Evolutionary conservation across 176 grass and related monocot species (phyloP).

Genomic region (Metroxylon sagu): DNA sequence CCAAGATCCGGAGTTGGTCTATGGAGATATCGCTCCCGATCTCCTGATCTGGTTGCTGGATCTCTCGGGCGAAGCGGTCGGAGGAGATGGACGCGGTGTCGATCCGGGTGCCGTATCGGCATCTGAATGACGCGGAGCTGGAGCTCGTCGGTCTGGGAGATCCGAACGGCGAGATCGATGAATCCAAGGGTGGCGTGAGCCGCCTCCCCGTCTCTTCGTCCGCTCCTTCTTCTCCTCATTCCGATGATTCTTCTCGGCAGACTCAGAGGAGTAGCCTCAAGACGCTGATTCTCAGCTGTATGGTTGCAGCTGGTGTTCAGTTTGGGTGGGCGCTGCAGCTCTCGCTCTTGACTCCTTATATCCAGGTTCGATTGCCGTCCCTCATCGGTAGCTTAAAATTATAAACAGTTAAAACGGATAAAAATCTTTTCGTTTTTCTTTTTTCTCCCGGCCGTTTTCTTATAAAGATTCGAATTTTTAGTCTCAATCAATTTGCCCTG

Average conservation of each 20-base stretch:
- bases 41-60: constrained; percentile 7
- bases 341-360: constrained; percentile 89
- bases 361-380: constrained; percentile 39
- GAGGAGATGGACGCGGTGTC: constrained; percentile 25
- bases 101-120: constrained; percentile 66
- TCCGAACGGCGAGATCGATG: constrained; percentile 16
- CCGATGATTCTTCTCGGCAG: neutral
- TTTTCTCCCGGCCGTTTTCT: too few species aligned
- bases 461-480: too few species aligned
- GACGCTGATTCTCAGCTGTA: constrained; percentile 70
- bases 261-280: constrained; percentile 18
- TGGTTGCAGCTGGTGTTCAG: constrained; percentile 90
- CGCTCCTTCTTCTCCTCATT: neutral
- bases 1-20: neutral
- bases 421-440: too few species aligned
- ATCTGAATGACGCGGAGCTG: constrained; percentile 61
- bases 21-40: constrained; percentile 11
- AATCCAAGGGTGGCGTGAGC: neutral
- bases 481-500: too few species aligned
- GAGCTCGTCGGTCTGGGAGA: constrained; percentile 56
- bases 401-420: too few species aligned
- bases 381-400: too few species aligned
- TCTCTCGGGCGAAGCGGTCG: neutral
- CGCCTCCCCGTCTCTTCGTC: neutral
- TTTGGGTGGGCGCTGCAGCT: constrained; percentile 98